These are phyloP conservation scores for Turritis glabra DNA, from an alignment of 345 rosid species.

Conservation along the genomic window DNA sequence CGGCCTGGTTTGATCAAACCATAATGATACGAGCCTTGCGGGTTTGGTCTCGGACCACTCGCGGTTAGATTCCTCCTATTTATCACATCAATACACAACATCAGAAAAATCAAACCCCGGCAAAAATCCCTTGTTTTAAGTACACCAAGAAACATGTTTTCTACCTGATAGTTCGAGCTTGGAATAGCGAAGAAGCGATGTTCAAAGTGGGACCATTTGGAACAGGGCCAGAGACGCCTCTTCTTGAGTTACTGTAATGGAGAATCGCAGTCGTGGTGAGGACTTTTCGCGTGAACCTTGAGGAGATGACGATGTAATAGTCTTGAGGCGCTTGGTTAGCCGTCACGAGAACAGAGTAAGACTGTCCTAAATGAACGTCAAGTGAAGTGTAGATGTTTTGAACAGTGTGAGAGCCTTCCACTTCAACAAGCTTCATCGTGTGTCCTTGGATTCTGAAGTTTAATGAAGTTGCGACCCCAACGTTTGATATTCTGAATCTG, in stretches of 20 bases:
- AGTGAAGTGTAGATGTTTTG: slow-evolving; percentile 68
- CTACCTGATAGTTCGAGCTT: slow-evolving; percentile 86
- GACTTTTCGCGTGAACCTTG: slow-evolving; percentile 67
- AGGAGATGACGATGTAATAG: slow-evolving; percentile 75
- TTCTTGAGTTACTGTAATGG: slow-evolving; percentile 76
- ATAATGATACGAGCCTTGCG: slow-evolving; percentile 97
- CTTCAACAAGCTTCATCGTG: slow-evolving; percentile 79
- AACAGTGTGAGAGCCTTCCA: slow-evolving; percentile 88
- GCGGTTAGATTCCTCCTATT: slow-evolving; percentile 91
- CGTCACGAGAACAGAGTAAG: slow-evolving; percentile 82
- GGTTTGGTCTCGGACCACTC: slow-evolving; percentile 95
- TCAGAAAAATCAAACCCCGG: not conserved
- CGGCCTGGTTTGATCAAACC: slow-evolving; percentile 79
- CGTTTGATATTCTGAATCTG: slow-evolving; percentile 87
- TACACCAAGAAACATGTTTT: not conserved
- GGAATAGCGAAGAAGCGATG: slow-evolving; percentile 69
- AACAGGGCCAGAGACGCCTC: slow-evolving; percentile 69
- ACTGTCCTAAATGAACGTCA: slow-evolving; percentile 89
- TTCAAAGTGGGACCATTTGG: slow-evolving; percentile 74
- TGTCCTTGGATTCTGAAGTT: slow-evolving; percentile 93
- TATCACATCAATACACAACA: slow-evolving; percentile 10
- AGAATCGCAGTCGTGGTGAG: slow-evolving; percentile 80
- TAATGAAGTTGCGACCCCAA: slow-evolving; percentile 64
- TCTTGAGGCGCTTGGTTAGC: slow-evolving; percentile 78
- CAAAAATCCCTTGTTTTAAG: not conserved